Evolutionary conservation across 139 green algal genomes (phyloP), one percentile per base, ranked within the genome.

Genomic region (Zygnema cylindricum): DNA sequence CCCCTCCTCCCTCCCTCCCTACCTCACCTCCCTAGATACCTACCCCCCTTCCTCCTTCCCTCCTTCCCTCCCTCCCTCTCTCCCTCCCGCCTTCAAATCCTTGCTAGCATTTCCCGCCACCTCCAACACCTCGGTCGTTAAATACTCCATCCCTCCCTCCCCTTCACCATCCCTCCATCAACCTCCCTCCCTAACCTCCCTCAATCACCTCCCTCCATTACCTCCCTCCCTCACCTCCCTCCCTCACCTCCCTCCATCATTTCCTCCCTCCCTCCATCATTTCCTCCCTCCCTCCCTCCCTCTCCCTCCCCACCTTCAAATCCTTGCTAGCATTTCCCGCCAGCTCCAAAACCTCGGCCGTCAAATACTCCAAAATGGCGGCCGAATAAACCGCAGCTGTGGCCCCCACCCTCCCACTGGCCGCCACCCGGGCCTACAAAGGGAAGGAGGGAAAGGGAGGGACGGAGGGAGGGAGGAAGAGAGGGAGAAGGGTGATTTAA

Each of bases 321-420:
- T 99, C 97, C 95, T 99, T 99, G 79, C 96, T 99, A 30, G 97
- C 97, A 90, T 99, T 99, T 38, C 97, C 97, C 2, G 97, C 97
- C 87, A 99, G 91, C 95, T 99, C 97, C 88, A 99, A 95, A 87
- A 99, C 97, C 94, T 99, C 97, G 81, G 96, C 95, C 42, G 94
- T 98, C 16, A 98, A 93, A 93, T 97, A 98, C 86, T 97, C 95
- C 91, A 93, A 88, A 42, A 91, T 91, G 21, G 89, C 85, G 30
- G 89, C 89, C 55, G 43, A 76, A 94, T 99, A 99, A 54, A 99
- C 97, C 23, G 97, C 97, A 69, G 97, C 96, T 49, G 97, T 99
- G 81, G 96, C 97, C 89, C 97, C 97, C 0, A 99, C 97, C 92
- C 97, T 95, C 54, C 97, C 97, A 89, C 98, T 99, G 76, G 96